Base-by-base conservation (phyloP, 345 rosid genomes). In the Linum lewisii region DNA sequence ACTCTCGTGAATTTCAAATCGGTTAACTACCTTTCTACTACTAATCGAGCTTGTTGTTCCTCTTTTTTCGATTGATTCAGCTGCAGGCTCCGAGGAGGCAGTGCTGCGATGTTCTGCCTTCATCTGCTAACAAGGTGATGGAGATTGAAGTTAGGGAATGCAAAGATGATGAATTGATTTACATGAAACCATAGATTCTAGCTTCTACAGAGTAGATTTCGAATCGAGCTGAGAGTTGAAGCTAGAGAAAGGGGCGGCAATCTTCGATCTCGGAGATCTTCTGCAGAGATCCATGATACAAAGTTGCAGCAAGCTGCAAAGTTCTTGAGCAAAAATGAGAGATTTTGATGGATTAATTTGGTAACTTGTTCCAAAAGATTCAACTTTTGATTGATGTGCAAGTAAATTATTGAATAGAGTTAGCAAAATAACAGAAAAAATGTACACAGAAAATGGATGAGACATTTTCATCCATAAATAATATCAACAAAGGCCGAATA, bases 31-130 rank as follows among this genome's bases (percentile, higher is more conserved):
- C 0, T 19, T 8, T 32, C 7, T 29, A 29, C 34, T 8, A 29
- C 34, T 29, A 29, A 29, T 4, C 4, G 34, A 29, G 34, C 34
- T 29, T 8, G 34, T 29, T 29, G 7, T 29, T 5, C 34, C 7
- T 8, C 34, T 50, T 26, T 50, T 26, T 52, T 21, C 25, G 6
- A 44, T 26, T 64, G 2, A 2, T 73, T 57, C 69, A 85, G 95
- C 66, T 93, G 73, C 72, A 53, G 66, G 90, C 94, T 34, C 97
- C 95, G 0, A 83, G 95, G 66, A 73, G 99, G 68, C 95, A 89
- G 1, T 93, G 99, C 24, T 93, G 97, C 71, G 87, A 93, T 29
- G 72, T 87, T 24, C 74, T 84, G 44, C 84, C 86, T 21, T 78
- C 97, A 38, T 70, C 83, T 13, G 53, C 50, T 23, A 72, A 75